Base-by-base conservation (phyloP, 2,329 filamentous ascomycete species). In the Pseudonectria foliicola region DNA sequence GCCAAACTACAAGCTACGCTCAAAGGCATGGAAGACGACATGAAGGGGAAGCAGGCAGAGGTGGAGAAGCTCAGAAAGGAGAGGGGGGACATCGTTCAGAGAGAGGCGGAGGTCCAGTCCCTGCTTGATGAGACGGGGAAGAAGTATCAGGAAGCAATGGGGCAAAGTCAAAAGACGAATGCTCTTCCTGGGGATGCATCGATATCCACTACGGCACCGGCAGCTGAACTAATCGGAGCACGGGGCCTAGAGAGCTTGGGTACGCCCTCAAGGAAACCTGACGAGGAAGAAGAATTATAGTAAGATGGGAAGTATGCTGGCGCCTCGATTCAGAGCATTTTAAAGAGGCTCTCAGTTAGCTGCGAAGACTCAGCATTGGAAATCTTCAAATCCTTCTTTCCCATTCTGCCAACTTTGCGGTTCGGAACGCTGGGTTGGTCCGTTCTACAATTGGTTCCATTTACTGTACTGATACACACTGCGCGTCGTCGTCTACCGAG, bases 81-180 rank as follows among this genome's bases (percentile, higher is more conserved):
- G 55, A 85, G 81, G 52, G 64, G 68, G 4, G 75, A 83, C 21
- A 72, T 95, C 27, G 61, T 73, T 4, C 68, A 72, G 42, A 71
- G 87, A 38, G 85, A 95, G 60, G 72, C 68, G 5, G 85, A 92
- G 57, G 82, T 95, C 1, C 89, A 95, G 60, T 71, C 73, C 13
- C 64, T 93, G 35, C 64, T 96, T 34, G 82, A 87, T 54, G 82
- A 92, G 56, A 85, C 87, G 0, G 88, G 85, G 0, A 78, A 85
- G 40, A 72, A 70, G 43, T 73, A 74, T 31, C 65, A 70, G 39
- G 60, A 67, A 12, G 63, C 59, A 0, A 59, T 71, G 49, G 62
- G 59, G 0, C 49, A 49, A 24, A 51, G 50, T 8, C 53, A 50
- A 21, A 21, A 21, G 8, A 21, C 18, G 8, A 5, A 21, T 5